Evolutionary conservation across 1,284 basidiomycete species (phyloP).

Genomic region (Cryptococcus sp.): DNA sequence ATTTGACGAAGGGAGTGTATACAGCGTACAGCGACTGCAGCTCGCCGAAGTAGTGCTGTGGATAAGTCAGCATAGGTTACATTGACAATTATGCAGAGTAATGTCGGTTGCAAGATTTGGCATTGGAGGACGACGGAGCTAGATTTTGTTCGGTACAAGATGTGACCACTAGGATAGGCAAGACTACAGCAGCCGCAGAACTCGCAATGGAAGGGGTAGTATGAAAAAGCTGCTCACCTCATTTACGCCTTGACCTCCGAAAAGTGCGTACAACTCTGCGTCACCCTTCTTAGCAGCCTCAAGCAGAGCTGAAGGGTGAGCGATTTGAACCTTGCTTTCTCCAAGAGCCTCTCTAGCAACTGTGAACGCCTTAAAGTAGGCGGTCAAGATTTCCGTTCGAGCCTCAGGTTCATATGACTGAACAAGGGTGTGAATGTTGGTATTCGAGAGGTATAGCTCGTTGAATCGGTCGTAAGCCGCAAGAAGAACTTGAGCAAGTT

Average conservation of each 20-base stretch:
- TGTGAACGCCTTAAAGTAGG: slow-evolving; percentile 75
- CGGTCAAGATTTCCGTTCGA: slow-evolving; percentile 69
- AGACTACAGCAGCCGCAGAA: too few species aligned
- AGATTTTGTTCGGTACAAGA: too few species aligned
- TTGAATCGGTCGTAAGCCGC: slow-evolving; percentile 74
- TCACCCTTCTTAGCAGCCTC: slow-evolving; percentile 63
- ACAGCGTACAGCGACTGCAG: slow-evolving; percentile 85
- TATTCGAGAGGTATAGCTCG: slow-evolving; percentile 62
- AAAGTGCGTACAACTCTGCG: slow-evolving; percentile 84
- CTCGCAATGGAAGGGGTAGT: slow-evolving; percentile 4
- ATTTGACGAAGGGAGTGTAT: slow-evolving; percentile 77
- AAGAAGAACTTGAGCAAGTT: slow-evolving; percentile 65
- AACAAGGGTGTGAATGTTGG: slow-evolving; percentile 65
- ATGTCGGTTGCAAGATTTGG: too few species aligned
- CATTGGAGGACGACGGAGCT: too few species aligned
- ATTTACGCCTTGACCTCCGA: slow-evolving; percentile 98
- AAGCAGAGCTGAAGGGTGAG: slow-evolving; percentile 70
- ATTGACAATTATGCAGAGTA: neutral
- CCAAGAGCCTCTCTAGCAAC: slow-evolving; percentile 63
- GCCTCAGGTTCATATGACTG: slow-evolving; percentile 69
- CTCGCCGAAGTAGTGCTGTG: slow-evolving; percentile 85
- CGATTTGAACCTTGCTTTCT: slow-evolving; percentile 55
- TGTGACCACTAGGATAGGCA: too few species aligned
- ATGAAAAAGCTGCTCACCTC: slow-evolving; percentile 53
- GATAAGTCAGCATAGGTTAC: slow-evolving; percentile 11